These are phyloP conservation scores for Bifiguratus adelaidae DNA, from an alignment of 192 early-diverging fungal species.

Conservation along the genomic window DNA sequence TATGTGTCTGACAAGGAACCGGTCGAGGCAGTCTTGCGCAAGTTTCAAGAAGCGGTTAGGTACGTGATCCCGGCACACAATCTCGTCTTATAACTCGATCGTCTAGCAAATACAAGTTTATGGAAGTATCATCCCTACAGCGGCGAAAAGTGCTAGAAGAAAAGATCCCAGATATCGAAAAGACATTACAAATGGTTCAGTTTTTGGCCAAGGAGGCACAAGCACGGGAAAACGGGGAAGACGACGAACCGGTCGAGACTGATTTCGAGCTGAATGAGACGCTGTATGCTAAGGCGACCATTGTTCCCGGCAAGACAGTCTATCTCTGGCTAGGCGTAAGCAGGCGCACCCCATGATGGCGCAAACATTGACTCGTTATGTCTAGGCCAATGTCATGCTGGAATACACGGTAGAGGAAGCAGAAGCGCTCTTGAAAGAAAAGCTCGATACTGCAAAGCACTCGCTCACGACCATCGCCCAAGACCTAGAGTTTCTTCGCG, in stretches of 20 bases:
- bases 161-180: conserved; percentile 95
- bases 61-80: conserved; percentile 14
- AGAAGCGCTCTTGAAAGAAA: conserved; percentile 58
- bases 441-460: conserved; percentile 62
- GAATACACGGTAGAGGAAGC: conserved; percentile 92
- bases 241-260: conserved; percentile 61
- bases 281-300: conserved; percentile 74
- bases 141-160: conserved; percentile 73
- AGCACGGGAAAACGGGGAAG: conserved; percentile 23
- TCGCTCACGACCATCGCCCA: conserved; percentile 69
- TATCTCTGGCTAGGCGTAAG: conserved; percentile 92
- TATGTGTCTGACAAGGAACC: conserved; percentile 64
- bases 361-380: neutral
- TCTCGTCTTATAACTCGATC: neutral
- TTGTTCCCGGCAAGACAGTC: conserved; percentile 68
- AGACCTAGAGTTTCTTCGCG: conserved; percentile 87
- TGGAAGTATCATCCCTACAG: conserved; percentile 86
- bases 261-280: conserved; percentile 95
- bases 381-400: conserved; percentile 93
- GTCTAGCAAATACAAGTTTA: conserved; percentile 88
- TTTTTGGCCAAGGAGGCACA: conserved; percentile 50
- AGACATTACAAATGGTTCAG: conserved; percentile 82
- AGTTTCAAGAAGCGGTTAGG: conserved; percentile 87
- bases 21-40: conserved; percentile 77
- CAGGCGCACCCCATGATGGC: neutral